Evolutionary conservation across 1,284 basidiomycete genomes (phyloP).

Genomic region (Tilletia setariae): DNA sequence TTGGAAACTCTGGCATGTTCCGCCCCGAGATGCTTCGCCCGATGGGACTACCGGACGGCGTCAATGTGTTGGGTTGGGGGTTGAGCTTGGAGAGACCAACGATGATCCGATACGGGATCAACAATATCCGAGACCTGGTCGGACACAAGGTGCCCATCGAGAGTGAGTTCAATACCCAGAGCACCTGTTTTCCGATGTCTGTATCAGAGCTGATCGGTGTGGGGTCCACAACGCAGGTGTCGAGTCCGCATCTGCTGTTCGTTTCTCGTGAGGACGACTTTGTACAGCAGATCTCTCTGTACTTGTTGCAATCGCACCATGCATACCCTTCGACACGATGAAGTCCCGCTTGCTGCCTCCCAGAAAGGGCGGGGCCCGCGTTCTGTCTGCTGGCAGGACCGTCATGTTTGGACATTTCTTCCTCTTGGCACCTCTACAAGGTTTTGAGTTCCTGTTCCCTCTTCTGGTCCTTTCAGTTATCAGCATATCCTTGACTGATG

Average conservation of each 20-base stretch:
- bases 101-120: conserved; percentile 84
- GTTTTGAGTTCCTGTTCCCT: no score
- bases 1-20: conserved; percentile 90
- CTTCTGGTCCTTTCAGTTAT: no score
- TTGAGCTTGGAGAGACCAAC: conserved; percentile 94
- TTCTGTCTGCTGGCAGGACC: no score
- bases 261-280: conserved; percentile 28
- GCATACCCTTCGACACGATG: no score
- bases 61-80: conserved; percentile 96
- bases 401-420: no score
- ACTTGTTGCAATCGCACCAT: no score
- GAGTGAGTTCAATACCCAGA: conserved; percentile 18
- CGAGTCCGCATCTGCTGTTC: conserved; percentile 49
- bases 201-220: neutral
- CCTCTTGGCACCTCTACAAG: no score
- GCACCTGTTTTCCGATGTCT: neutral
- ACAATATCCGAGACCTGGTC: conserved; percentile 92
- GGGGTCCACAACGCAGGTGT: conserved; percentile 21
- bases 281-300: no score
- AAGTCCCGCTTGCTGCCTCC: no score
- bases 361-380: no score
- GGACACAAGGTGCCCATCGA: conserved; percentile 83
- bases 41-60: conserved; percentile 96
- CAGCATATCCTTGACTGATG: no score
- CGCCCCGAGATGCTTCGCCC: conserved; percentile 94